Percentiles rank a stretch among this genome's conserved stretches.
phyloP scores from a whole-genome alignment of 805 yeast genomes.

The Torulaspora delbrueckii region DNA sequence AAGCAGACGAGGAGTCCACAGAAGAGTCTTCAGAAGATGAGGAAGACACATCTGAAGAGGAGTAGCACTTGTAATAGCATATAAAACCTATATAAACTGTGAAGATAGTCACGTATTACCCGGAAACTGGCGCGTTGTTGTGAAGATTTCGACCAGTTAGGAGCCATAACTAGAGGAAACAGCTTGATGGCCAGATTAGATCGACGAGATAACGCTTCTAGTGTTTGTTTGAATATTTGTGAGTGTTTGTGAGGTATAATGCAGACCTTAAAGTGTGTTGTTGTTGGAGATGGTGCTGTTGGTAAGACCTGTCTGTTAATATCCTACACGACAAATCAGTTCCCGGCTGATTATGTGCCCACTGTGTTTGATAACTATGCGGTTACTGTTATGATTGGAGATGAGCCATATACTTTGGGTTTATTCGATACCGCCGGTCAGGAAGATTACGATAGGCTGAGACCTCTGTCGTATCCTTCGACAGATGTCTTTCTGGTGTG shows the following conservation, averaged over 20 bases:
- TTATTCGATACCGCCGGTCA: constrained; percentile 98
- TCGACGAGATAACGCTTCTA: constrained; percentile 8
- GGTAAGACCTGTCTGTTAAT: constrained; percentile 95
- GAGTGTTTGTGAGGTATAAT: constrained; percentile 18
- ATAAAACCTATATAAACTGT: background rate
- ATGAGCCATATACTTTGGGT: constrained; percentile 97
- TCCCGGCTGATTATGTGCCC: constrained; percentile 97
- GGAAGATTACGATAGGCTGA: constrained; percentile 95
- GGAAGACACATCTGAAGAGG: constrained; percentile 4
- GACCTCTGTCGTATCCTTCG: constrained; percentile 95
- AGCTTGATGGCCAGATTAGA: background rate
- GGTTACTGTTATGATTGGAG: constrained; percentile 93
- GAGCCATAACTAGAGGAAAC: background rate
- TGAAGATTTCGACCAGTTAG: constrained; percentile 1
- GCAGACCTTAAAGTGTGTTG: constrained; percentile 83
- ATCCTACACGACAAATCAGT: constrained; percentile 93
- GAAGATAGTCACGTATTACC: background rate
- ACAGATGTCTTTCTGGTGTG: constrained; percentile 96
- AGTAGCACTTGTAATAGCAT: background rate
- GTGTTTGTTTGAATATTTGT: background rate
- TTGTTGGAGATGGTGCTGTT: constrained; percentile 99
- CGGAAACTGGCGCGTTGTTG: background rate
- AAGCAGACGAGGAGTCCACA: constrained; percentile 61
- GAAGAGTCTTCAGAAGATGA: constrained; percentile 30
- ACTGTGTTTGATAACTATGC: constrained; percentile 97